Evolutionary conservation across 2,329 filamentous ascomycete genomes (phyloP), one percentile per base, ranked within the genome.

Genomic region (Aspergillus intermedius): DNA sequence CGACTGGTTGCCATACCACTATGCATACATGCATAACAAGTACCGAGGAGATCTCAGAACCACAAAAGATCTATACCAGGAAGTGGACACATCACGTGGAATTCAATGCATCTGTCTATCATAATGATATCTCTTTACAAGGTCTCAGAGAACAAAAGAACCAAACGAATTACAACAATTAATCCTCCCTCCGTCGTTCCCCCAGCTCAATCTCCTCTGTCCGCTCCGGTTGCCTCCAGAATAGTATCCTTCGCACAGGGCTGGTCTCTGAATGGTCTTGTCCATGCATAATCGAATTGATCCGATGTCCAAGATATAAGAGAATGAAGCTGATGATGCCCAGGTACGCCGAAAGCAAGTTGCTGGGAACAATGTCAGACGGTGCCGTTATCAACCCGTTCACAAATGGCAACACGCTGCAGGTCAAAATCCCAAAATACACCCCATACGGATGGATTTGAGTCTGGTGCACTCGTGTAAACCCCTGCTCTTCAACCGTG

Each of bases 321-420:
- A 68, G 49, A 10, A 79, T 56, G 60, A 86, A 86, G 32, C 81
- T 71, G 0, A 77, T 77, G 37, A 86, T 76, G n/a, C 81, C 81
- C 17, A 83, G 72, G 58, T 85, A 86, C 0, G 79, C 72, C 0
- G 80, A 80, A 49, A 84, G 62, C 55, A 91, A 88, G 57, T 75
- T 74, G 3, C 74, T 71, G 0, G 75, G 75, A 34, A 72, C 75
- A 76, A 81, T 87, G 19, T 80, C 73, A 17, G 73, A 65, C 0
- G 80, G 78, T 60, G 88, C 89, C 28, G 84, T 77, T 34, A 82
- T 77, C 65, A 90, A 87, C 1, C 85, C 86, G 58, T 88, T 88
- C 55, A 86, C 82, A 2, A 90, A 64, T 6, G 79, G 81, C 15
- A 91, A 71, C 45, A 88, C 75, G 37, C 81, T 60, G 41, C 57